Evolutionary conservation across 2,329 filamentous ascomycete species (phyloP).

Genomic region (Dactylellina leptospora): DNA sequence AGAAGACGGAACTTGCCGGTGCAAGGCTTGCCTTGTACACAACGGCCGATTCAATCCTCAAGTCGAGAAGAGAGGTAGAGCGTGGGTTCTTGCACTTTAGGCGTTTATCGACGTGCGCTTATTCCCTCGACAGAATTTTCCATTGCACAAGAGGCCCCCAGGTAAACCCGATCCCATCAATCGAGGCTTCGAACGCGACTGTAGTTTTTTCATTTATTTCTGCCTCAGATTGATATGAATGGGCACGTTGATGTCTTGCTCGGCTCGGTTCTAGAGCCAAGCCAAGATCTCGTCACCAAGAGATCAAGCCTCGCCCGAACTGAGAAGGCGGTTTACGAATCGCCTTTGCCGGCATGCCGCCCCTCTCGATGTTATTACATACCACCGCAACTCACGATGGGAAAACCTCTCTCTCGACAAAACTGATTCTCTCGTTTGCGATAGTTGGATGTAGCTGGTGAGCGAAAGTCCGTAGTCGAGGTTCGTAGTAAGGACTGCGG

Average conservation of each 20-base stretch:
- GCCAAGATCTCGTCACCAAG: constrained; percentile 24
- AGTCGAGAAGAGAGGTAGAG: too few species aligned
- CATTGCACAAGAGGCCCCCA: too few species aligned
- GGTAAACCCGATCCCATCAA: too few species aligned
- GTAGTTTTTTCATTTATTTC: too few species aligned
- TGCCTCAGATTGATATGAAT: too few species aligned
- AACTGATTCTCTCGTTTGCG: constrained; percentile 7
- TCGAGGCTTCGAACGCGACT: too few species aligned
- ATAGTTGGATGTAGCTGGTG: constrained; percentile 24
- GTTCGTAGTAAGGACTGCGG: constrained; percentile 11
- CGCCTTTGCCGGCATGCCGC: not conserved
- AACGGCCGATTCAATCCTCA: too few species aligned
- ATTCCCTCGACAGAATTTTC: too few species aligned
- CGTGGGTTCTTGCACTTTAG: too few species aligned
- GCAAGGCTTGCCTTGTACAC: too few species aligned
- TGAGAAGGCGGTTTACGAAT: constrained; percentile 38
- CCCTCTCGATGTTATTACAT: not conserved
- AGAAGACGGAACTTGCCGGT: too few species aligned
- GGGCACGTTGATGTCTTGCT: not conserved
- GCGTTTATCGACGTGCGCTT: too few species aligned
- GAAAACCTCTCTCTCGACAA: constrained; percentile 1
- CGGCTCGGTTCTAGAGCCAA: not conserved
- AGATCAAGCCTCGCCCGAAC: constrained; percentile 37
- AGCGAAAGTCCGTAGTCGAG: not conserved
- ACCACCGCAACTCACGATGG: constrained; percentile 21